Base-by-base conservation (phyloP, 192 early-diverging fungal genomes). In the Rhizophlyctis rosea region DNA sequence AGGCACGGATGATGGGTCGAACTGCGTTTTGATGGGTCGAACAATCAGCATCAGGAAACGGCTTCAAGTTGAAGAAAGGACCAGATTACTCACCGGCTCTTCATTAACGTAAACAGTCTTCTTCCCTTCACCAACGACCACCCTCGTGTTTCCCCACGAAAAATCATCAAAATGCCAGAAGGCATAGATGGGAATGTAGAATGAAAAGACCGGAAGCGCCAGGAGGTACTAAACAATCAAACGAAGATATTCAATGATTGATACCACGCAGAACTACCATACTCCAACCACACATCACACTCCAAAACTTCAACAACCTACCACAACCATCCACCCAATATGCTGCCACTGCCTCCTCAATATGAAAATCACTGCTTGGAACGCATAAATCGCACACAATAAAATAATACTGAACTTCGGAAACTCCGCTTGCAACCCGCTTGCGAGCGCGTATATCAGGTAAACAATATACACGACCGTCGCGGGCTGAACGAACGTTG, bases 161-260 rank as follows among this genome's bases (percentile, higher is more conserved):
- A 97, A 97, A 65, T 97, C 94, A 47, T 97, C 93, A 74, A 95
- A 94, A 74, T 95, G 92, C 95, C 95, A 98, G 82, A 91, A 96
- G 24, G 93, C 84, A 71, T 96, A 97, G 28, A 79, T 57, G 11
- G 80, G 74, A 25, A 79, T 35, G 53, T 75, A 81, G 62, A 81
- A 79, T 9, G 87, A 86, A 70, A 94, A 98, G 21, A 95, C 77
- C 7, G 95, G 95, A 57, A 95, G 90, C 16, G 93, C 93, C 34
- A 93, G 54, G 39, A 98, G 87, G 62, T 90, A 92, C 34, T n/a
- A n/a, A n/a, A n/a, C n/a, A n/a, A n/a, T n/a, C n/a, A n/a, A n/a
- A n/a, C n/a, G n/a, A n/a, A n/a, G n/a, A n/a, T n/a, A n/a, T n/a
- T n/a, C n/a, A n/a, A n/a, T n/a, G n/a, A n/a, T n/a, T n/a, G n/a